These are phyloP conservation scores for Dactylonectria estremocensis DNA, from an alignment of 2,329 filamentous ascomycete genomes.

Conservation along the genomic window DNA sequence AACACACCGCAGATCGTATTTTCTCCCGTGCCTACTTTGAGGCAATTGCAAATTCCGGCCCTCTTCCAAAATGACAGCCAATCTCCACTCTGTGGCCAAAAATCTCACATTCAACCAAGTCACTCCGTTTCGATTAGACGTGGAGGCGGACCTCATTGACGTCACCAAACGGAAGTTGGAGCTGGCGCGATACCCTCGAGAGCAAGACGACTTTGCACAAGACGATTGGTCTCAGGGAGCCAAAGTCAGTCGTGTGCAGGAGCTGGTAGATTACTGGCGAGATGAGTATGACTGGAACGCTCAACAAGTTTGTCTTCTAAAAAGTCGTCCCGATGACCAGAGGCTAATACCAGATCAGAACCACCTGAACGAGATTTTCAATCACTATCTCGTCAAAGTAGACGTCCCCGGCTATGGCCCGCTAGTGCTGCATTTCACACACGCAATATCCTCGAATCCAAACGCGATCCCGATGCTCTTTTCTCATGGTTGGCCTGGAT, in stretches of 20 bases:
- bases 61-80: background rate
- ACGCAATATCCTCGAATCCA: background rate
- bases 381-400: constrained; percentile 34
- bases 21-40: no score
- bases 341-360: background rate
- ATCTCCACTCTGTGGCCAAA: background rate
- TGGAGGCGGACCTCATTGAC: constrained; percentile 31
- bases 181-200: constrained; percentile 22
- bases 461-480: constrained; percentile 17
- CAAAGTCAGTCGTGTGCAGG: constrained; percentile 27
- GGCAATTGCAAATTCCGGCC: background rate
- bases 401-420: constrained; percentile 33
- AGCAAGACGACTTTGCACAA: constrained; percentile 24
- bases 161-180: constrained; percentile 26
- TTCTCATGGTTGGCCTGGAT: constrained; percentile 67
- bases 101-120: constrained; percentile 7
- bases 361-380: constrained; percentile 26
- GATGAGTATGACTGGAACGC: constrained; percentile 25
- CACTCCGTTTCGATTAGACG: background rate
- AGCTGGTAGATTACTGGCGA: constrained; percentile 32
- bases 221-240: constrained; percentile 37
- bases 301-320: constrained; percentile 19
- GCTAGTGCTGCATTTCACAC: constrained; percentile 23
- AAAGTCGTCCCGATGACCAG: no score
- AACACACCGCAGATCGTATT: background rate